Evolutionary conservation across 768 basidiomycete genomes (phyloP), one percentile per base, ranked within the genome.

Genomic region (Lentinula edodes): DNA sequence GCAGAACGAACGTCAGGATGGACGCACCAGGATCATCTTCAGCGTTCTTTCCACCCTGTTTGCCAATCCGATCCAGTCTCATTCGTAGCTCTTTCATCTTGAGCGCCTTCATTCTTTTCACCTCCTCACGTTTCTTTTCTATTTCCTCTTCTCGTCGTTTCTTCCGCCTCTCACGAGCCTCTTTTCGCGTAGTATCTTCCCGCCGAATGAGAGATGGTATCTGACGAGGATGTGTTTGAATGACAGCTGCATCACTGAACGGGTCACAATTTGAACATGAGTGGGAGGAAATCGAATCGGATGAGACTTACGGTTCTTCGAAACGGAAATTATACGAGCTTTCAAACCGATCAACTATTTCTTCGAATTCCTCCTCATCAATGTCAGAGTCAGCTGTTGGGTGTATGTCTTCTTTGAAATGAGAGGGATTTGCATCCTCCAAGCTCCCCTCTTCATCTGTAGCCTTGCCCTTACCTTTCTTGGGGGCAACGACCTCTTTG

Each of bases 321-420:
- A 93, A 99, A 58, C 97, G 87, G 76, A 97, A 97, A 73, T 98
- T 98, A 76, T 98, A 99, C 15, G 90, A 91, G n/a, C 85, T 86
- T 75, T 99, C 97, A 65, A 98, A 99, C 48, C 85, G 84, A 34
- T 97, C 95, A 5, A 87, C 90, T 64, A 91, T 86, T 48, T 96
- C 93, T 58, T 97, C 94, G 66, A 97, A 72, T 1, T 70, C 70
- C 42, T 77, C 74, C 12, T 73, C 73, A 1, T 72, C 72, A 20
- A 68, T 67, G 0, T 69, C 70, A 13, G 64, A 67, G 51, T 70
- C 70, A 35, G 64, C 64, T 1, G 39, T 63, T 50, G 66, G 56
- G 36, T 42, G 65, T 34, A 60, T 60, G 16, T 66, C 68, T 18
- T 70, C 70, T 1, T 66, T 73, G 6, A 70, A 63, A 3, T 62